A percentile compares a stretch with the other conserved stretches of the same genome.
These are phyloP conservation scores for Apiospora aurea DNA, from an alignment of 2,329 filamentous ascomycete genomes.

Conservation along the genomic window DNA sequence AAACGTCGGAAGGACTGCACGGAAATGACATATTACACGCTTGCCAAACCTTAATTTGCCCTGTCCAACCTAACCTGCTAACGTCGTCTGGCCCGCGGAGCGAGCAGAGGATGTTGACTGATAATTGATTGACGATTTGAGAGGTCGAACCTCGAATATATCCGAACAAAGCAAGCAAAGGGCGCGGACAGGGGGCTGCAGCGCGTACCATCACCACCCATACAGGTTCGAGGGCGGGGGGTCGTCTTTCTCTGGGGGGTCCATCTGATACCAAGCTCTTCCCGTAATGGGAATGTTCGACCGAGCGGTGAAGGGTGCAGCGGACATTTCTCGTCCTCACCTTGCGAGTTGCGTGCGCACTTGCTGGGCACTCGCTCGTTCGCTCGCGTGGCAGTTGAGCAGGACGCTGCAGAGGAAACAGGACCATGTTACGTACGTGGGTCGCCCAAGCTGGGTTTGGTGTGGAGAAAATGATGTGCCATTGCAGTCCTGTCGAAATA, in stretches of 20 bases:
- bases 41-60: constrained; percentile 19
- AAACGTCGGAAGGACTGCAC: constrained; percentile 12
- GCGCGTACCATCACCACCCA: background rate
- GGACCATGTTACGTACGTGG: constrained; percentile 20
- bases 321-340: constrained; percentile 18
- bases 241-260: background rate
- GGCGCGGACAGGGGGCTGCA: background rate
- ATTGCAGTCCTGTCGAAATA: constrained; percentile 12
- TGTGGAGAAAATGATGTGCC: constrained; percentile 16
- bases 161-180: constrained; percentile 18
- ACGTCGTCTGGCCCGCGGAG: constrained; percentile 13
- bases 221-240: constrained; percentile 2
- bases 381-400: constrained; percentile 18
- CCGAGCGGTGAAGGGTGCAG: constrained; percentile 21
- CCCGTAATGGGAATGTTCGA: constrained; percentile 17
- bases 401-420: constrained; percentile 18
- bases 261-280: constrained; percentile 16
- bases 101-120: constrained; percentile 1
- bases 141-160: background rate
- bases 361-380: background rate
- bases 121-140: background rate
- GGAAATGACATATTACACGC: constrained; percentile 20
- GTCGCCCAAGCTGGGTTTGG: constrained; percentile 4
- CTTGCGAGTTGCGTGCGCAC: constrained; percentile 19
- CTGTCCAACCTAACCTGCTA: constrained; percentile 15